Conservation (phyloP, 768 basidiomycete genomes). For the Auricularia sp. region DNA sequence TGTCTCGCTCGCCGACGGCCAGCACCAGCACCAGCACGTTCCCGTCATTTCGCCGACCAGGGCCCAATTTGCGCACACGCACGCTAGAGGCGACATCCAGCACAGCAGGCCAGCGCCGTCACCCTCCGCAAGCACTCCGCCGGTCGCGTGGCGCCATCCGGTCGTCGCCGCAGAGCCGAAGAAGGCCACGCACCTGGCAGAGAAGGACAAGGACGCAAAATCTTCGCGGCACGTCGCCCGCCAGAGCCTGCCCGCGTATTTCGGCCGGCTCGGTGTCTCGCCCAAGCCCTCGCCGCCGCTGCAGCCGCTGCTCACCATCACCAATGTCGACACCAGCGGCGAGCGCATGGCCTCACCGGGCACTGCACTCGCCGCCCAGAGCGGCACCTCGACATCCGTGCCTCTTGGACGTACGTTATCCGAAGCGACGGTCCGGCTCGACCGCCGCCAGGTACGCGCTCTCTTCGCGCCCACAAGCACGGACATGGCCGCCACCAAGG, state of each 20-base stretch:
- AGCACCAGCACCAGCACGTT: neutral
- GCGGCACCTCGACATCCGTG: neutral
- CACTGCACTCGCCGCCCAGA: neutral
- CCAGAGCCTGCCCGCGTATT: constrained; percentile 1
- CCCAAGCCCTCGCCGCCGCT: neutral
- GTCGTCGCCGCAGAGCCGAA: neutral
- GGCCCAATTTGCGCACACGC: neutral
- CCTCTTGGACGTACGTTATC: neutral
- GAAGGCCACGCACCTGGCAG: neutral
- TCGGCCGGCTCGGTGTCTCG: neutral
- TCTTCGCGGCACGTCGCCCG: neutral
- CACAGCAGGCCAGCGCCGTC: neutral
- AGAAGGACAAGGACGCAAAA: neutral
- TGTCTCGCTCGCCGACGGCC: neutral
- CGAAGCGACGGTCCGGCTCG: neutral
- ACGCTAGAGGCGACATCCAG: neutral
- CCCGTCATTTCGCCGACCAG: neutral
- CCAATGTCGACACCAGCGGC: neutral
- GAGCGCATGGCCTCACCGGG: neutral
- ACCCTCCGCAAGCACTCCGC: neutral
- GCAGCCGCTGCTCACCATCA: constrained; percentile 1
- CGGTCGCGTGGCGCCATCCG: neutral
- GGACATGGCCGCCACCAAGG: neutral
- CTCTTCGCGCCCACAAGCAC: neutral
- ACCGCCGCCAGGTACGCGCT: neutral